These are phyloP conservation scores for Aschersonia sp. DNA, from an alignment of 2,329 filamentous ascomycete species.

Conservation along the genomic window DNA sequence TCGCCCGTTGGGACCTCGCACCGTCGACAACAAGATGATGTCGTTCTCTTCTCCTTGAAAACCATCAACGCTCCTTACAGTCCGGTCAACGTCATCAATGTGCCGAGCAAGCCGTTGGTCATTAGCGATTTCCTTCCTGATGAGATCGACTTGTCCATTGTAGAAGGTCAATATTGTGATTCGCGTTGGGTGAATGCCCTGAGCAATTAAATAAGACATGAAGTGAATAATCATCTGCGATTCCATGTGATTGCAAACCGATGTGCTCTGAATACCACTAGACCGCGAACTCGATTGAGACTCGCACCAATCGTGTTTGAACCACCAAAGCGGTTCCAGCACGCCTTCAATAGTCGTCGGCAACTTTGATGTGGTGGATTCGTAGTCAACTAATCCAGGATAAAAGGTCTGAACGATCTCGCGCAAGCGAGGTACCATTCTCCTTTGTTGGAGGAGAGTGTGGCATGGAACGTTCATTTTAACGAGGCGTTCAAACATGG, in stretches of 20 bases:
- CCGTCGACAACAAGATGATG: constrained; percentile 65
- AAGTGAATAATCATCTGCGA: constrained; percentile 65
- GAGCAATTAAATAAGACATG: constrained; percentile 49
- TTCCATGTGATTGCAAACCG: constrained; percentile 50
- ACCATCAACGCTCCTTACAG: constrained; percentile 71
- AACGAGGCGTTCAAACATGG: constrained; percentile 71
- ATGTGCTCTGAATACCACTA: constrained; percentile 54
- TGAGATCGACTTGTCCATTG: constrained; percentile 60
- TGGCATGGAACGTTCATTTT: constrained; percentile 47
- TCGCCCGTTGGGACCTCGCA: constrained; percentile 45
- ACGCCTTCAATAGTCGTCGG: constrained; percentile 31
- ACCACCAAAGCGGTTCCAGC: constrained; percentile 24
- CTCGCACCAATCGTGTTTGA: constrained; percentile 32
- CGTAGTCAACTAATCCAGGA: constrained; percentile 27
- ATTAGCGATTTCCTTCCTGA: constrained; percentile 34
- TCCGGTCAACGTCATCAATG: constrained; percentile 21
- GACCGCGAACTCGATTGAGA: constrained; percentile 7
- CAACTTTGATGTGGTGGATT: constrained; percentile 15
- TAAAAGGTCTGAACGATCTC: constrained; percentile 33
- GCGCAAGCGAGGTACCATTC: constrained; percentile 33
- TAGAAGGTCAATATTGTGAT: constrained; percentile 85
- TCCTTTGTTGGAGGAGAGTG: constrained; percentile 53
- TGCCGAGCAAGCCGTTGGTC: constrained; percentile 11
- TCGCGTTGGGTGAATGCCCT: constrained; percentile 38
- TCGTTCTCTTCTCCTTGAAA: constrained; percentile 91